Base-by-base conservation (phyloP, 345 rosid species). In the Nasturtium officinale region DNA sequence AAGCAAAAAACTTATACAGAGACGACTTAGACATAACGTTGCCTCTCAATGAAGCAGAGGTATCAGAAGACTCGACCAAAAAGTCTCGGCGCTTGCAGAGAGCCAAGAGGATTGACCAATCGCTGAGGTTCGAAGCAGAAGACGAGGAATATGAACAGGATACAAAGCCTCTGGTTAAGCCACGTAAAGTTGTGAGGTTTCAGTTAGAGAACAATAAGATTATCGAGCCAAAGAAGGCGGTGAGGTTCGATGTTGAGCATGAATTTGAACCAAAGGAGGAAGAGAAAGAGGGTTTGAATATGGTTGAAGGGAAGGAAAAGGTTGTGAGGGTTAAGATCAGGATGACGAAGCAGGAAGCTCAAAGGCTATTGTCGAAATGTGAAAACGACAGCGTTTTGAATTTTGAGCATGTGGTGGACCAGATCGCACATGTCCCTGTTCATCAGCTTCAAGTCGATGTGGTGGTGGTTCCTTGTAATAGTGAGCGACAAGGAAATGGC, bases 321-420 rank as follows among this genome's bases (percentile, higher is more conserved):
- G 73, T 70, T 61, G 56, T 82, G 23, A 82, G 90, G 72, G 83
- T 89, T 26, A 87, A 83, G 82, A 79, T 89, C 67, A 81, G 30
- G 87, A 87, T 89, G 96, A 87, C 90, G 7, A 84, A 77, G 71
- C 33, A 65, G 17, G 89, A 86, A 74, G 96, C 92, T 4, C 74
- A 76, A 29, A 80, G 85, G 4, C 42, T 87, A n/a, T 18, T 87
- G 33, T 52, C 80, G 0, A 87, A 81, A 73, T 81, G 92, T 40
- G 70, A 79, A 77, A 82, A 83, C 3, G 90, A 83, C 69, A 84
- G 84, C 29, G 52, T 81, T 58, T 83, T 86, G 52, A 82, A 77
- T 35, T 83, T 89, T 53, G 62, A 72, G 65, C 89, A 89, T 33
- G 81, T 82, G 0, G 84, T 86, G 1, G 42, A 62, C n/a, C 84